Base-by-base conservation (phyloP, 257 asterid genomes). In the Solanum pimpinellifolium region DNA sequence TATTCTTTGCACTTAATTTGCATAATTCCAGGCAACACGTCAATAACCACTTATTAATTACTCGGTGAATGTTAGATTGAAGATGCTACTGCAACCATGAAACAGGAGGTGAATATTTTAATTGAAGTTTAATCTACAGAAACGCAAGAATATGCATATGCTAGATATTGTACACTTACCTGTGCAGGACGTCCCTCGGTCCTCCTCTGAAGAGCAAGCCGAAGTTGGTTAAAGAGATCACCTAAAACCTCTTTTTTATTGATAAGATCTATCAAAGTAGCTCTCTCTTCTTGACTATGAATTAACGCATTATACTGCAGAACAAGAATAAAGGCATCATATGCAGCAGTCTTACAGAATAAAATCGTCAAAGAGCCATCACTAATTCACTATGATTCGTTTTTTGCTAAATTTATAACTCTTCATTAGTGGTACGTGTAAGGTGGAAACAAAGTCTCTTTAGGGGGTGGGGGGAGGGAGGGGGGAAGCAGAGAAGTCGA, bases 141-240 rank as follows among this genome's bases (percentile, higher is more conserved):
- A 47, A 16, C 1, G 2, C 20, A 80, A 80, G 44, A 80, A 16
- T 16, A 9, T 16, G 16, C n/a, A 29, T 29, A 80, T 49, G 44
- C 29, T 80, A 80, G 69, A 80, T 18, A 37, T 14, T 47, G 35
- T 21, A 69, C 82, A 86, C 87, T 89, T 93, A 92, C 98, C 94
- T 95, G 98, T 74, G 97, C 98, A 76, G 98, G 98, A 39, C 98
- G 98, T 73, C 92, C 98, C 87, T 86, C 89, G 49, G 88, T 89
- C 91, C 94, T 93, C 89, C 98, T 92, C 89, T 95, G 98, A 87
- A 95, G 88, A 89, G 98, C 95, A 83, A 95, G 96, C 41, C 98
- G 96, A 86, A 95, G 98, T 94, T 95, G 98, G 92, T 95, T 95
- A 88, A 95, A 95, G 90, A 95, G 97, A 92, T 94, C 98, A 21